Conservation (phyloP, 495 filamentous ascomycete genomes). For the Emericellopsis terricola region DNA sequence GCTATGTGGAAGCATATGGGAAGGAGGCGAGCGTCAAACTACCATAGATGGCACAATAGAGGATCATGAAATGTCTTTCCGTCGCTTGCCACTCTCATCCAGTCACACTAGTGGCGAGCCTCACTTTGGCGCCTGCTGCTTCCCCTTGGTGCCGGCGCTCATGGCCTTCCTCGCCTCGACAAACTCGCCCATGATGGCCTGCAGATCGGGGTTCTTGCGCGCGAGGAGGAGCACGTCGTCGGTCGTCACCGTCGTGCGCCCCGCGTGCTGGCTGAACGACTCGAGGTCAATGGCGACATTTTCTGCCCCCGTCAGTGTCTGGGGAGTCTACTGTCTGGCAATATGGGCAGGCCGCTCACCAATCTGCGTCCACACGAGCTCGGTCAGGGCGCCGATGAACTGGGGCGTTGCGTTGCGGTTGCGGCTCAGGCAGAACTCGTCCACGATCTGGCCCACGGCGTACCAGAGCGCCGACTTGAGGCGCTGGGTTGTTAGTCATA, state of each 20-base stretch:
- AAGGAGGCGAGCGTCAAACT: too few relatives aligned
- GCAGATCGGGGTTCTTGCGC: slow-evolving; percentile 69
- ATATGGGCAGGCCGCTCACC: slow-evolving; percentile 28
- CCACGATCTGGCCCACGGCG: slow-evolving; percentile 72
- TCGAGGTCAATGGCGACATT: slow-evolving; percentile 60
- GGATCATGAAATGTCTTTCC: too few relatives aligned
- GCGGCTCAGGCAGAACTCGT: slow-evolving; percentile 59
- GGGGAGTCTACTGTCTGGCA: neutral
- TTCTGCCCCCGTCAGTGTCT: slow-evolving; percentile 26
- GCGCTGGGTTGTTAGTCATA: slow-evolving; percentile 32
- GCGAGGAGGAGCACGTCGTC: slow-evolving; percentile 79
- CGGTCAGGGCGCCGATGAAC: slow-evolving; percentile 83
- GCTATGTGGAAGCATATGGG: too few relatives aligned
- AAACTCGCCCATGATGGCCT: slow-evolving; percentile 48
- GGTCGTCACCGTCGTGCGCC: slow-evolving; percentile 58
- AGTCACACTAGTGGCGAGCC: too few relatives aligned
- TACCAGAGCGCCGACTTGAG: slow-evolving; percentile 93
- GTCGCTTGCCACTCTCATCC: too few relatives aligned
- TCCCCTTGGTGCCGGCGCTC: too few relatives aligned
- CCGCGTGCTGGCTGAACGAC: slow-evolving; percentile 76
- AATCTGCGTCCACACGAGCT: slow-evolving; percentile 82
- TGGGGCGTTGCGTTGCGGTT: slow-evolving; percentile 83
- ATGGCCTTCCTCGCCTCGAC: slow-evolving; percentile 38
- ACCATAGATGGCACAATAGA: too few relatives aligned
- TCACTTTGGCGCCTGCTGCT: too few relatives aligned